These are phyloP conservation scores for Kodamaea arcana DNA, from an alignment of 1,139 yeast genomes.

Conservation along the genomic window DNA sequence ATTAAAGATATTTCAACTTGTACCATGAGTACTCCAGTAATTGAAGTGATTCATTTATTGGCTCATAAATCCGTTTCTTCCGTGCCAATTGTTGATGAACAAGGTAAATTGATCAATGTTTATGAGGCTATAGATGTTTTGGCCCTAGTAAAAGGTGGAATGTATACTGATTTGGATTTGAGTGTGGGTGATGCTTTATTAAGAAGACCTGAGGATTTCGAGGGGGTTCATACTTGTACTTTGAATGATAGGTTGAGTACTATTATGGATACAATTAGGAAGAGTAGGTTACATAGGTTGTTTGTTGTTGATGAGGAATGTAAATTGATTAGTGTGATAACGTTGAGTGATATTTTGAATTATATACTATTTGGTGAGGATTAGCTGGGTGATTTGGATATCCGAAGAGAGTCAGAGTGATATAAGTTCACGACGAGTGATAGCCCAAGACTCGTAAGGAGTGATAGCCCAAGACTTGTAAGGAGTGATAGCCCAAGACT, in stretches of 20 bases:
- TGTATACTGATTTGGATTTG: conserved; percentile 83
- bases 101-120: conserved; percentile 73
- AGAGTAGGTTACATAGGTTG: conserved; percentile 85
- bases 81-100: conserved; percentile 86
- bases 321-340: conserved; percentile 73
- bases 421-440: no score
- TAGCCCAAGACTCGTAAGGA: no score
- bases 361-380: conserved; percentile 73
- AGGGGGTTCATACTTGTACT: conserved; percentile 97
- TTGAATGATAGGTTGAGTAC: conserved; percentile 82
- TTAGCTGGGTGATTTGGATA: no score
- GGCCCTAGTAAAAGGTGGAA: conserved; percentile 90
- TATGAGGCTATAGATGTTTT: conserved; percentile 96
- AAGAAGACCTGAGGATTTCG: conserved; percentile 94
- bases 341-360: conserved; percentile 85
- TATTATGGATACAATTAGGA: conserved; percentile 89
- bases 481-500: no score
- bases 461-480: no score
- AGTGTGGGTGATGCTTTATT: conserved; percentile 95
- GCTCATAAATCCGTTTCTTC: conserved; percentile 81
- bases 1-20: conserved; percentile 67
- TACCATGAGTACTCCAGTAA: conserved; percentile 87
- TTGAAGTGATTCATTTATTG: conserved; percentile 83
- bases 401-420: no score
- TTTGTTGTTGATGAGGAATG: conserved; percentile 87